Conservation (phyloP, 306 rosid genomes). For the Dalbergia cochinchinensis region DNA sequence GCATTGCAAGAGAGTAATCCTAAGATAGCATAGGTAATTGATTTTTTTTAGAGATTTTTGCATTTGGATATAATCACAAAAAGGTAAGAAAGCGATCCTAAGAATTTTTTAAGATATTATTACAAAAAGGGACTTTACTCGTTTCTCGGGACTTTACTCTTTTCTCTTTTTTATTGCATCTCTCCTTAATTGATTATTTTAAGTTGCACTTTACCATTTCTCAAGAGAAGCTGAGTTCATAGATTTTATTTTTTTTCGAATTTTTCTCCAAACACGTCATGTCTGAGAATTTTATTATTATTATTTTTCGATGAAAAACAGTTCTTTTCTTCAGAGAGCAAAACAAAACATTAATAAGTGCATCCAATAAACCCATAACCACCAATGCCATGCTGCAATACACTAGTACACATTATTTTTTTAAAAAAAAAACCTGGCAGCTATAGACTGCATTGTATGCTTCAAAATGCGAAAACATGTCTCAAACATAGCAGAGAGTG, state of each 20-base stretch:
- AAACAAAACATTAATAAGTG: too few relatives aligned
- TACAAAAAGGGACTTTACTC: background rate
- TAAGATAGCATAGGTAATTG: background rate
- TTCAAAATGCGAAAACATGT: slow-evolving; percentile 90
- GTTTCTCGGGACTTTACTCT: background rate
- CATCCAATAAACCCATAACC: slow-evolving; percentile 5
- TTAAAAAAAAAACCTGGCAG: slow-evolving; percentile 63
- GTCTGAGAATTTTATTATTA: background rate
- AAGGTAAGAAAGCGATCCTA: too few relatives aligned
- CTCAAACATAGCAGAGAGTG: slow-evolving; percentile 94
- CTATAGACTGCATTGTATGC: slow-evolving; percentile 70
- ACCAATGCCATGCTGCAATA: background rate
- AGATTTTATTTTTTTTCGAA: too few relatives aligned
- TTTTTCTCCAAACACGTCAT: background rate
- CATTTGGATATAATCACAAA: too few relatives aligned
- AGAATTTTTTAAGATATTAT: too few relatives aligned
- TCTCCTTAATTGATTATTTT: too few relatives aligned
- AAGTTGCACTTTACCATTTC: too few relatives aligned
- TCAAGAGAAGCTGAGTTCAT: too few relatives aligned
- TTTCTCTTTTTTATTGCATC: background rate
- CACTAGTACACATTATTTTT: background rate
- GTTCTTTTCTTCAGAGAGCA: background rate
- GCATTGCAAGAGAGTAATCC: background rate
- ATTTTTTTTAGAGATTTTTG: too few relatives aligned
- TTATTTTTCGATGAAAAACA: background rate